Evolutionary conservation across 1,284 basidiomycete genomes (phyloP).

Genomic region (Apiotrichum siamense): DNA sequence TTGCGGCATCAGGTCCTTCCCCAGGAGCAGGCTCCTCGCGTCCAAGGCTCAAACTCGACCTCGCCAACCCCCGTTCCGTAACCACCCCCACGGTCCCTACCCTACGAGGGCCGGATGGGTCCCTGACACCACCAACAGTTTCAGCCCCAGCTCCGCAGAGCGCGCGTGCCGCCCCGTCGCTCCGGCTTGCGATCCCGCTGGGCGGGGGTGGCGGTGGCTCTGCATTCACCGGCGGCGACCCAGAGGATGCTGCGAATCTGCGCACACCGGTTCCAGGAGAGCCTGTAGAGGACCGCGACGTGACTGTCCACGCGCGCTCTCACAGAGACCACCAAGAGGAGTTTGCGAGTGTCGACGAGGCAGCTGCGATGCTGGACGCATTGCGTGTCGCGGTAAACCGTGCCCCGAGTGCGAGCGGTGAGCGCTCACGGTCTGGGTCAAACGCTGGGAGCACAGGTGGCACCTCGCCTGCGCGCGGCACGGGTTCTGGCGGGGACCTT

Average conservation of each 20-base stretch:
- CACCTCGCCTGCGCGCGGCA: neutral
- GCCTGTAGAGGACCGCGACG: conserved; percentile 29
- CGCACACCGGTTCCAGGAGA: conserved; percentile 19
- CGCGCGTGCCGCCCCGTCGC: conserved; percentile 6
- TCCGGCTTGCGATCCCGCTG: conserved; percentile 39
- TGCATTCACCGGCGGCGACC: conserved; percentile 8
- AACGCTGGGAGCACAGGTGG: neutral
- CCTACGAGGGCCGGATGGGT: neutral
- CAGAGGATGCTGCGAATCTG: conserved; percentile 21
- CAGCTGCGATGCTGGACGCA: conserved; percentile 39
- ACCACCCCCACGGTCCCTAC: conserved; percentile 2
- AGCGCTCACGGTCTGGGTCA: conserved; percentile 3
- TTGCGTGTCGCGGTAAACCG: conserved; percentile 29
- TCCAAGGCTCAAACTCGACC: conserved; percentile 29
- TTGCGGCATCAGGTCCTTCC: conserved; percentile 19
- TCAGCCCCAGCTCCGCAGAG: neutral
- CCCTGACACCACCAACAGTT: conserved; percentile 1
- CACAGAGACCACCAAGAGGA: conserved; percentile 12
- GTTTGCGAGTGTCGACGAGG: conserved; percentile 14
- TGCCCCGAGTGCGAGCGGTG: neutral
- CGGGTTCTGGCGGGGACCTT: conserved; percentile 5
- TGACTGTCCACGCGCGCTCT: conserved; percentile 30
- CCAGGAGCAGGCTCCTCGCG: conserved; percentile 6
- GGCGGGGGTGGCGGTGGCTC: conserved; percentile 9
- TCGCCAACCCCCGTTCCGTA: conserved; percentile 1